phyloP scores from a whole-genome alignment of 768 basidiomycete species.

The Termitomyces bulborhizus region DNA sequence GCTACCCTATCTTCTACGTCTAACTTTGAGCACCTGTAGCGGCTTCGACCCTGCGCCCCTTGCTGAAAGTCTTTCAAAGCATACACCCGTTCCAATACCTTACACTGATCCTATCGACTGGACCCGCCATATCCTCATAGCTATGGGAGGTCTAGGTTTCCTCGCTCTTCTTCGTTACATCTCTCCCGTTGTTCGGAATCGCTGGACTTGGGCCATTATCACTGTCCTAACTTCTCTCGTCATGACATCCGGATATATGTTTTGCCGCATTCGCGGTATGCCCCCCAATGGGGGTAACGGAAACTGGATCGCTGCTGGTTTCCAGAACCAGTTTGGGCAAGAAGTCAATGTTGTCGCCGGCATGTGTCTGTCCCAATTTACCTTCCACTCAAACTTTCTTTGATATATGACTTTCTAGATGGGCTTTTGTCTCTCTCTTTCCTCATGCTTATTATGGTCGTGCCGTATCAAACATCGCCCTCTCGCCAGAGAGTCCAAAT shows the following conservation, averaged over 20 bases:
- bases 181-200: slow-evolving; percentile 56
- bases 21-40: slow-evolving; percentile 31
- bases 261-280: slow-evolving; percentile 80
- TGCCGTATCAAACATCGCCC: slow-evolving; percentile 72
- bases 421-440: slow-evolving; percentile 75
- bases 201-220: slow-evolving; percentile 73
- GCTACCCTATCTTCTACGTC: not conserved
- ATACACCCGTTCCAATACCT: slow-evolving; percentile 77
- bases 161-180: slow-evolving; percentile 54
- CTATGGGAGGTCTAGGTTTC: slow-evolving; percentile 37
- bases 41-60: slow-evolving; percentile 80
- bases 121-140: slow-evolving; percentile 44
- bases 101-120: slow-evolving; percentile 78
- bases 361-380: slow-evolving; percentile 59
- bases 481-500: slow-evolving; percentile 77
- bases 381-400: not conserved
- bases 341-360: slow-evolving; percentile 85
- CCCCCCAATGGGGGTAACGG: slow-evolving; percentile 64
- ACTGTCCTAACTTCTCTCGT: slow-evolving; percentile 58
- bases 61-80: slow-evolving; percentile 64
- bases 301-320: slow-evolving; percentile 83
- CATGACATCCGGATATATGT: slow-evolving; percentile 97
- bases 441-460: slow-evolving; percentile 72
- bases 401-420: slow-evolving; percentile 42
- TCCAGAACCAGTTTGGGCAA: slow-evolving; percentile 86